Base-by-base conservation (phyloP, 495 filamentous ascomycete species). In the Melanomma pulvis-pyrius region DNA sequence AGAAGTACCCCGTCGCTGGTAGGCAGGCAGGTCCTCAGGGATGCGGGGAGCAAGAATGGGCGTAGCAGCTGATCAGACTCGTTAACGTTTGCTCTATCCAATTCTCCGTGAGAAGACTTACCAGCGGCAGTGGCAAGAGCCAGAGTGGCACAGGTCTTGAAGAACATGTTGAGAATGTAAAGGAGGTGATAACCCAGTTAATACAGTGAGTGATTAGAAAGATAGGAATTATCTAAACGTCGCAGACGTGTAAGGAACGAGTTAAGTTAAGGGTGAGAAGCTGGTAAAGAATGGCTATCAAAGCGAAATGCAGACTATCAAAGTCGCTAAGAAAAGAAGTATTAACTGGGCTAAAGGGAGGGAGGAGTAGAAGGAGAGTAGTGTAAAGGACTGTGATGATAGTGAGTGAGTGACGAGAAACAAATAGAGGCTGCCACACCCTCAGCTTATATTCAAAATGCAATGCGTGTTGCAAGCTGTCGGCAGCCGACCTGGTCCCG, bases 91-190 rank as follows among this genome's bases (percentile, higher is more conserved):
- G 26, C 17, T 26, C 32, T 32, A 15, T 28, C 8, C 13, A 3
- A n/a, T 4, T 24, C 25, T 9, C n/a, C 2, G 11, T 25, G 22
- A 47, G 19, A 50, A 34, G n/a, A 26, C 58, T 51, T 60, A 59
- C 65, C 52, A 53, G 66, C 66, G 41, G 69, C 70, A 57, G 70
- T 69, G 61, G 70, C 66, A 34, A 72, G 61, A 25, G 62, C 70
- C 41, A 69, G 32, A 12, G 49, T 34, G 48, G 61, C 48, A 50
- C 30, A 52, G 24, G 62, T 59, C 32, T 72, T 66, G 50, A 67
- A 59, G 55, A 62, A 60, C 65, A 72, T 63, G 26, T 69, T 69
- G 62, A 21, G 19, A n/a, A 28, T 52, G 26, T 49, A 21, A 15
- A 57, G 15, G 21, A 30, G 50, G 60, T 34, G n/a, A 32, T 61